phyloP scores from a whole-genome alignment of 257 asterid genomes.

The Solanum paucissectum region DNA sequence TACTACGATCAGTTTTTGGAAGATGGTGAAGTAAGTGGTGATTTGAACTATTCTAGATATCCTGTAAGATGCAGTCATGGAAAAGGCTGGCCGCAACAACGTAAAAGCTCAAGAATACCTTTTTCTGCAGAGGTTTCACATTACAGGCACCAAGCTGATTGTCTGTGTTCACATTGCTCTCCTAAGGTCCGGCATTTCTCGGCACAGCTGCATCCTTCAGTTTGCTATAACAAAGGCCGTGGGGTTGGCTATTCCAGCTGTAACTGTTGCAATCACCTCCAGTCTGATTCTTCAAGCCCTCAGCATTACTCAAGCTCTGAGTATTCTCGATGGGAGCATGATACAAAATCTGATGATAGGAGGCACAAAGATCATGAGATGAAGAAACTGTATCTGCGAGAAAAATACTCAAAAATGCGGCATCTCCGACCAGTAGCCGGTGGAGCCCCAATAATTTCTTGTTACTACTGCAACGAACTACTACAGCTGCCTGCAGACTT shows the following conservation, averaged over 20 bases:
- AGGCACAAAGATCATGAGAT: constrained; percentile 24
- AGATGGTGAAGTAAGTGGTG: constrained; percentile 24
- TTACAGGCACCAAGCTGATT: constrained; percentile 30
- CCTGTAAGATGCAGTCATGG: constrained; percentile 10
- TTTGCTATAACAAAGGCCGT: constrained; percentile 10
- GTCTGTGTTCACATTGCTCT: constrained; percentile 39
- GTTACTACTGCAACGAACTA: constrained; percentile 57
- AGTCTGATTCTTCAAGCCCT: constrained; percentile 36
- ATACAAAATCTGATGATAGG: constrained; percentile 24
- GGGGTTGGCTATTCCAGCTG: constrained; percentile 4
- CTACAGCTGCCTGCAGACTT: constrained; percentile 78
- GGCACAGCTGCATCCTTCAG: constrained; percentile 37
- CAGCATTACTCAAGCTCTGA: constrained; percentile 39
- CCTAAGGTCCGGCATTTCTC: constrained; percentile 41
- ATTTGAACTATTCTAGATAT: constrained; percentile 16
- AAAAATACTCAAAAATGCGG: constrained; percentile 29
- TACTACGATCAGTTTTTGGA: constrained; percentile 18
- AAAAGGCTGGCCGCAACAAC: constrained; percentile 14
- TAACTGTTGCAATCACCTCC: constrained; percentile 10
- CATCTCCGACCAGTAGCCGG: constrained; percentile 65
- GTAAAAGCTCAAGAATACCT: constrained; percentile 33
- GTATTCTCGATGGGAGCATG: constrained; percentile 29
- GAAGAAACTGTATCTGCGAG: constrained; percentile 25
- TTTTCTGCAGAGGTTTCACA: constrained; percentile 54
- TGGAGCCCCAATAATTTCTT: constrained; percentile 66